Evolutionary conservation across 805 yeast species (phyloP), one percentile per base, ranked within the genome.

Genomic region (Lachancea lanzarotensis): DNA sequence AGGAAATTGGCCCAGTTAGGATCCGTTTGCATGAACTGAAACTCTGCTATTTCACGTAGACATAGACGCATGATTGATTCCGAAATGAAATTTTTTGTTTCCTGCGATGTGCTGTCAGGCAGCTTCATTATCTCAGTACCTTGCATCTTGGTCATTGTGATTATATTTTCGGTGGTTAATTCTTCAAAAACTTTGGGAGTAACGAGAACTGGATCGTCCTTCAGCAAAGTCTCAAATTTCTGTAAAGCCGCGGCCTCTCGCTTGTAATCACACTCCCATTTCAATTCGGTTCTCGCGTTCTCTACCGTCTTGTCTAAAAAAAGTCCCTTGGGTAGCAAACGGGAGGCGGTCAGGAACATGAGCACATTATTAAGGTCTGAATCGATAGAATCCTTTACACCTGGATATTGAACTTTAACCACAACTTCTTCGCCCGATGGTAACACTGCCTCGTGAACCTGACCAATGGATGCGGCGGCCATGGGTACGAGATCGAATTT

Each of bases 1-100:
- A 93, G 67, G 68, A 93, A 93, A 64, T 93, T 93, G 37, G 98
- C 97, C 98, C 98, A 93, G 65, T 93, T 93, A 42, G 98, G 98
- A 68, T 93, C 98, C 1, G 98, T 91, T 68, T 93, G 98, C 98
- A 93, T 93, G 68, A 83, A 91, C 57, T 76, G 77, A 69, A 84
- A 90, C 54, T 77, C 70, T 12, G 89, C 86, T 62, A 93, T 85
- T 66, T 93, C 98, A 53, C 76, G 72, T 39, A 93, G 69, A 59
- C 96, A 89, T 35, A 93, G 71, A 52, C 87, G 76, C 96, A 93
- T 84, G 42, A 93, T 81, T 52, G 83, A 76, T 3, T 86, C 77
- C 15, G 95, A 95, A 42, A 93, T 82, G 79, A 84, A 84, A 65
- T 93, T 72, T 49, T 76, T 79, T 7, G 83, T 78, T 8, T 77